Base-by-base conservation (phyloP, 2,329 filamentous ascomycete genomes). In the Exophiala xenobiotica region DNA sequence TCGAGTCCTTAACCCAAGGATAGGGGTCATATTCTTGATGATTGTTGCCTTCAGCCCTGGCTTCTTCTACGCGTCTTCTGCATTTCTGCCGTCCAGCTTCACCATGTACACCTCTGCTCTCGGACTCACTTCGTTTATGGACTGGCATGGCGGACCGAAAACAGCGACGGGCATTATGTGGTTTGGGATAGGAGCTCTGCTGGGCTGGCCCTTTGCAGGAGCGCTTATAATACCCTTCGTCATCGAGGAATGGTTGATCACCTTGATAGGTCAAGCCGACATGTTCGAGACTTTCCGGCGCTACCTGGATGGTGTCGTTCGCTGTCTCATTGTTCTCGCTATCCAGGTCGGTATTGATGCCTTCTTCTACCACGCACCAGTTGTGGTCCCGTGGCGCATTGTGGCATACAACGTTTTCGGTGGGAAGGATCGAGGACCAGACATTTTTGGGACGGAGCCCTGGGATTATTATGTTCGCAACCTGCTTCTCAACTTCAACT, bases 391-490 rank as follows among this genome's bases (percentile, higher is more conserved):
- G 0, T 87, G 90, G 78, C 96, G 96, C 65, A 97, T 99, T 64
- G 85, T 99, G 64, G 82, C 86, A 59, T 99, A 99, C 78, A 99
- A 99, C 67, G 82, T 99, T 37, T 92, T 99, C 66, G 87, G 88
- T 6, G 83, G 83, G 5, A 80, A 82, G 0, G 88, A 85, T 24
- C 79, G 77, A 65, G 93, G 92, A 0, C 93, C 93, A 0, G 82
- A 96, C 49, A 87, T 99, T 27, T 99, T 96, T 64, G 93, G 93
- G 38, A 95, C 89, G 1, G 93, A 99, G 70, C 89, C 92, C 1
- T 97, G 92, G 93, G 86, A 91, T 46, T 99, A 96, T 67, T 99
- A 99, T 70, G 78, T 96, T 62, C 87, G 88, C 62, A 99, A 99
- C 63, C 74, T 99, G 37, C 74, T 86, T 12, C 78, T 99, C 52